These are phyloP conservation scores for Kondoa malvinella DNA, from an alignment of 768 basidiomycete genomes.

Conservation along the genomic window DNA sequence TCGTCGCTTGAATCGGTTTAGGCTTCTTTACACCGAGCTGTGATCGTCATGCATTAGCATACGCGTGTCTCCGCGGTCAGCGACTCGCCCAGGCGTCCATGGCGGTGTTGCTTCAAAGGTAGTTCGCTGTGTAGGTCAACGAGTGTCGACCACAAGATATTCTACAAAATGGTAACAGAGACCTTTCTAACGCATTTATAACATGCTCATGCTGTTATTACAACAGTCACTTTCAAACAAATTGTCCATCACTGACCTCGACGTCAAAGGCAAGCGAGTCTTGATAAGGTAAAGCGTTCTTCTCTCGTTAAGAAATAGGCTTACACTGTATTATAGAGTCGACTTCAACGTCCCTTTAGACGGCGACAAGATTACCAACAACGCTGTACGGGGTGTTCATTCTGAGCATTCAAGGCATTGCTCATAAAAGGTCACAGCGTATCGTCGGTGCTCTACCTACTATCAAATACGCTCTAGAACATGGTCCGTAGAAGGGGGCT, in stretches of 20 bases:
- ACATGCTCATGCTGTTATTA: not conserved
- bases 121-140: too few relatives aligned
- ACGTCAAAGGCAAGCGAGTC: conserved; percentile 70
- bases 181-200: not conserved
- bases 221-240: not conserved
- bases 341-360: conserved; percentile 88
- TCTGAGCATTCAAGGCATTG: conserved; percentile 13
- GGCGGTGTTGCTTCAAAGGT: not conserved
- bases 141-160: too few relatives aligned
- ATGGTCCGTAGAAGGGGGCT: conserved; percentile 41
- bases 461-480: conserved; percentile 75
- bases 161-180: too few relatives aligned
- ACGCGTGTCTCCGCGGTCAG: not conserved
- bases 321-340: conserved; percentile 33
- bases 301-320: not conserved
- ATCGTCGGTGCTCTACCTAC: conserved; percentile 94
- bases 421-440: conserved; percentile 42
- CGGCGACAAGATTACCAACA: conserved; percentile 81
- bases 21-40: not conserved
- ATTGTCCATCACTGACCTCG: conserved; percentile 61
- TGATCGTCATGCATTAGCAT: not conserved
- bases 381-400: conserved; percentile 50
- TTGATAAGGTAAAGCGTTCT: conserved; percentile 47
- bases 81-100: not conserved
- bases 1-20: not conserved